These are phyloP conservation scores for Neckera pumila DNA, from an alignment of 225 moss, liverwort and hornwort species.

Conservation along the genomic window DNA sequence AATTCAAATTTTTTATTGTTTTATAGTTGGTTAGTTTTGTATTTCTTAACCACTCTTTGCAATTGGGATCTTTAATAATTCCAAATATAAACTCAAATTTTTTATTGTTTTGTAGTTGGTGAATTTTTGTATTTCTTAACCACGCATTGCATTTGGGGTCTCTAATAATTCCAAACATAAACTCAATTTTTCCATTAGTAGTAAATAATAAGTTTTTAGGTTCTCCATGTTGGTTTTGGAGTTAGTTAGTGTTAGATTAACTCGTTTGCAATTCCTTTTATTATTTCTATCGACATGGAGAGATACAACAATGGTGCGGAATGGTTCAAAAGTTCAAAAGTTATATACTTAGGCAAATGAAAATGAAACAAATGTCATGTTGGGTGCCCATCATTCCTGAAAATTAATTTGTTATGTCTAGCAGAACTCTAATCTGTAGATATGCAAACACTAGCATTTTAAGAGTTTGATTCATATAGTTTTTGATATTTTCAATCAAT, in stretches of 20 bases:
- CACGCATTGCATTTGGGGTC: background rate
- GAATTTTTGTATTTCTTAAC: background rate
- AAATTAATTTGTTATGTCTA: background rate
- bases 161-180: background rate
- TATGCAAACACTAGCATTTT: background rate
- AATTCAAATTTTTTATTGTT: background rate
- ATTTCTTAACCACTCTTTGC: background rate
- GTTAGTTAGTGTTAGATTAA: background rate
- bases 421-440: background rate
- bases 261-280: too few species aligned
- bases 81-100: background rate
- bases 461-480: background rate
- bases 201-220: background rate
- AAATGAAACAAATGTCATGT: background rate
- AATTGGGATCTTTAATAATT: background rate
- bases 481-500: background rate
- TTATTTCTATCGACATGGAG: too few species aligned
- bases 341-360: too few species aligned
- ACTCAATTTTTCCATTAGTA: background rate
- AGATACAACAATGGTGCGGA: too few species aligned
- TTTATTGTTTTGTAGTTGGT: too few species aligned
- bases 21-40: too few species aligned
- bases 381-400: background rate
- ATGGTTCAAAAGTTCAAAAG: too few species aligned
- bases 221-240: background rate